Base-by-base conservation (phyloP, 2,329 filamentous ascomycete species). In the Trichoderma semiorbis region DNA sequence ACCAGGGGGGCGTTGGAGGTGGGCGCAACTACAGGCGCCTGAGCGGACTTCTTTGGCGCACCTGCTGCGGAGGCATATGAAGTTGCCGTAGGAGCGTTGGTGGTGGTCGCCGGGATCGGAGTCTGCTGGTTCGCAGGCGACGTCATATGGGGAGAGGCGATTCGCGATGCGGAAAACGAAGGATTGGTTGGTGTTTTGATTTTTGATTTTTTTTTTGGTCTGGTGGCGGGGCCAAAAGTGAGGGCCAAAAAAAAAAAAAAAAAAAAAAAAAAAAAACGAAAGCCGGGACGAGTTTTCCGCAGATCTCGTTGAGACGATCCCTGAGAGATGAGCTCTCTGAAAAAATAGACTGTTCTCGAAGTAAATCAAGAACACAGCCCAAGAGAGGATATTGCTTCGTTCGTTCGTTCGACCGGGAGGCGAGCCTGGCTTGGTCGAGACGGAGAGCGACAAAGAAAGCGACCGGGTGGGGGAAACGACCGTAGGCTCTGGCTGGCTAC, bases 61-160 rank as follows among this genome's bases (percentile, higher is more conserved):
- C 87, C 85, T 81, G 86, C 89, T 84, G 89, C 89, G 78, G 89
- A 90, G 85, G 89, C 89, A 89, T 91, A 91, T 80, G 89, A 91
- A 81, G 83, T 80, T 82, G 87, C 85, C 81, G 87, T 85, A 79
- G 86, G 84, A 81, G 86, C 84, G 82, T 86, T 84, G 81, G 84
- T 83, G 82, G 84, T 88, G 79, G 85, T 85, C 85, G 88, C 88
- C 87, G 86, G 82, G 78, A 81, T 86, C 80, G 83, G 80, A 79
- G 83, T 85, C 80, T 86, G 84, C 83, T 86, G 82, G 80, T 82
- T 85, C 76, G 84, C 85, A 86, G 86, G 82, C 82, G 88, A 89
- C 86, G 87, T 89, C 88, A 89, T 89, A 88, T 83, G 80, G 80
- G 77, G 76, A 78, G 74, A 74, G 77, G 70, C 72, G 75, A 72